Base-by-base conservation (phyloP, 139 green algal species). In the Eudorina sp. region DNA sequence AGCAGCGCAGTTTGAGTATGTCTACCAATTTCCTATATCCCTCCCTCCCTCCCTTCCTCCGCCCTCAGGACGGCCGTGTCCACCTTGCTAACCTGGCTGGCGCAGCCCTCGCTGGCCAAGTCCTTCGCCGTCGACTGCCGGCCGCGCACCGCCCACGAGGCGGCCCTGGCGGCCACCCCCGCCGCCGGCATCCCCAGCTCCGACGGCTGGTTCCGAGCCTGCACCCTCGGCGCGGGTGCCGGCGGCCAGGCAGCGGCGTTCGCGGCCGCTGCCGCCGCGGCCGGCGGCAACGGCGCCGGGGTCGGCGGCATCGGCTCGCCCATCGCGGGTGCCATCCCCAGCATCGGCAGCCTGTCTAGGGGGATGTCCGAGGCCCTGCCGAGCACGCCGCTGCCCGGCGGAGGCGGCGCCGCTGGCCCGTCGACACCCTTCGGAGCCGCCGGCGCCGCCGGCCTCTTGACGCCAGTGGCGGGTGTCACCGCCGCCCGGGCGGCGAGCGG, bases 201-300 rank as follows among this genome's bases (percentile, higher is more conserved):
- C 2, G 83, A 91, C n/a, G 90, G 87, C 87, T 93, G 90, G 90
- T 93, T 91, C 87, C 58, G 87, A 5, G 62, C 58, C 36, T 91
- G 86, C 69, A 76, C 76, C 41, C 14, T 36, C 31, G 82, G 84
- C 53, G 51, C 84, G 0, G 70, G n/a, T 58, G 9, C 41, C 53
- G 48, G 38, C 40, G n/a, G 31, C 80, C 60, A n/a, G n/a, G n/a
- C n/a, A n/a, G 23, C 62, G 31, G 41, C 41, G 29, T 23, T 31
- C 36, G 19, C 73, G 25, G 25, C 53, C 34, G 19, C 40, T 21
- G 70, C 55, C 40, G 72, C 84, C 53, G 64, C 53, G 45, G 14
- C 82, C 18, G 18, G 3, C 0, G 64, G 25, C 29, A 53, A 72
- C 18, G 29, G 5, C 1, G 69, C 16, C 36, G 70, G 70, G 23